Evolutionary conservation across 371 early-diverging fungal species (phyloP).

Genomic region (Mucor racemosus): DNA sequence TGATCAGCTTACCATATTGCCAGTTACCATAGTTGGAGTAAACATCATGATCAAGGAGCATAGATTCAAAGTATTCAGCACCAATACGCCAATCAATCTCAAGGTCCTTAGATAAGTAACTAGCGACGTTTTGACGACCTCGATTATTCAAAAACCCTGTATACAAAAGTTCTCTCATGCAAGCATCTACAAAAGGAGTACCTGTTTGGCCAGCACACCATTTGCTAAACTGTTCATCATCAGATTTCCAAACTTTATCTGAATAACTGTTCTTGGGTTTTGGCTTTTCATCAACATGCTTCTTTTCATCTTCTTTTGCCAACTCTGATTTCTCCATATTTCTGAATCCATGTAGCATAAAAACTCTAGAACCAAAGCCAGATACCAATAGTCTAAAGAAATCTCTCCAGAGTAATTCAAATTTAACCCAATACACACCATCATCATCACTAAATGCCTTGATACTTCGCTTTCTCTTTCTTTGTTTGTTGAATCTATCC

Average conservation of each 20-base stretch:
- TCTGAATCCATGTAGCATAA: slow-evolving; percentile 33
- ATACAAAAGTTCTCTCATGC: slow-evolving; percentile 41
- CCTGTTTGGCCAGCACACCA: slow-evolving; percentile 51
- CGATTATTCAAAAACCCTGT: slow-evolving; percentile 55
- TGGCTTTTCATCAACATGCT: not conserved
- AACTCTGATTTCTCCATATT: slow-evolving; percentile 2
- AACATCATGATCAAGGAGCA: slow-evolving; percentile 50
- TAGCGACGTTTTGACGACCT: slow-evolving; percentile 54
- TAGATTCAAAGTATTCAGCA: slow-evolving; percentile 51
- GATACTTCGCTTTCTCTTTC: slow-evolving; percentile 5
- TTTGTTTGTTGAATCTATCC: slow-evolving; percentile 14
- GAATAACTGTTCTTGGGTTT: slow-evolving; percentile 16
- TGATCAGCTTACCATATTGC: slow-evolving; percentile 40
- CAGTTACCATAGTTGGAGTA: slow-evolving; percentile 57
- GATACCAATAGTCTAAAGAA: slow-evolving; percentile 33
- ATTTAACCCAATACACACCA: slow-evolving; percentile 30
- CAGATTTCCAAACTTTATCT: slow-evolving; percentile 31
- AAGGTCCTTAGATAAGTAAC: slow-evolving; percentile 46
- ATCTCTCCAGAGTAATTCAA: slow-evolving; percentile 53
- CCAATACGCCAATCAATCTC: slow-evolving; percentile 48
- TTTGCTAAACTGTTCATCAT: slow-evolving; percentile 22
- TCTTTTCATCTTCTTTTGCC: slow-evolving; percentile 7
- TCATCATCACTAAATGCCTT: slow-evolving; percentile 19
- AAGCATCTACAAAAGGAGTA: slow-evolving; percentile 52
- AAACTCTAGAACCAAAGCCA: slow-evolving; percentile 21